Evolutionary conservation across 768 basidiomycete genomes (phyloP).

Genomic region (Punctularia strigosozonata): DNA sequence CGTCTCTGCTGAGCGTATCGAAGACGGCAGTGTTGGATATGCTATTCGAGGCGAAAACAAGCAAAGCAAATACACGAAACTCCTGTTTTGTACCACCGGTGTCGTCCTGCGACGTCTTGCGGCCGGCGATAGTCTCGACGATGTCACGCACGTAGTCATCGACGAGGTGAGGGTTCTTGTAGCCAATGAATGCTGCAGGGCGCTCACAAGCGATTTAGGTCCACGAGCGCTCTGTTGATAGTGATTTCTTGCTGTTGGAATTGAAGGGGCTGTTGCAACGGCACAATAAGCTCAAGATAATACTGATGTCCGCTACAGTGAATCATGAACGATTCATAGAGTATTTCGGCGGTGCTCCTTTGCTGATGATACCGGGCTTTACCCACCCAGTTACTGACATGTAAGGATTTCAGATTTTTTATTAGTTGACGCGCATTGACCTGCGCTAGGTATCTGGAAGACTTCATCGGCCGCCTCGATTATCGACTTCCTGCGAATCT

Average conservation of each 20-base stretch:
- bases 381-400: conserved; percentile 67
- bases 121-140: conserved; percentile 56
- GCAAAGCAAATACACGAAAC: conserved; percentile 49
- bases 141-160: conserved; percentile 76
- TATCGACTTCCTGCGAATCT: conserved; percentile 42
- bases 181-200: not conserved
- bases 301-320: conserved; percentile 93
- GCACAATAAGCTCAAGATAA: conserved; percentile 59
- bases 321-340: conserved; percentile 76
- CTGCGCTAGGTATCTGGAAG: conserved; percentile 63
- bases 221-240: conserved; percentile 86
- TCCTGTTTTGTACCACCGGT: conserved; percentile 90
- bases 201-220: conserved; percentile 32
- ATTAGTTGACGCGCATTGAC: not conserved
- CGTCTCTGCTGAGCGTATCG: conserved; percentile 69
- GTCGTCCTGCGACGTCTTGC: conserved; percentile 75
- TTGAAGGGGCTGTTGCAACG: conserved; percentile 60
- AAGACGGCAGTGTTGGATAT: conserved; percentile 78
- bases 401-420: conserved; percentile 24
- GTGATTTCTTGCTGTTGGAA: conserved; percentile 81
- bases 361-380: conserved; percentile 76
- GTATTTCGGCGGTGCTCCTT: conserved; percentile 76
- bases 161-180: conserved; percentile 54
- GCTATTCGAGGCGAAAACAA: conserved; percentile 81
- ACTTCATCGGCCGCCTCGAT: conserved; percentile 45